Evolutionary conservation across 257 asterid genomes (phyloP), one percentile per base, ranked within the genome.

Genomic region (Coffea eugenioides): DNA sequence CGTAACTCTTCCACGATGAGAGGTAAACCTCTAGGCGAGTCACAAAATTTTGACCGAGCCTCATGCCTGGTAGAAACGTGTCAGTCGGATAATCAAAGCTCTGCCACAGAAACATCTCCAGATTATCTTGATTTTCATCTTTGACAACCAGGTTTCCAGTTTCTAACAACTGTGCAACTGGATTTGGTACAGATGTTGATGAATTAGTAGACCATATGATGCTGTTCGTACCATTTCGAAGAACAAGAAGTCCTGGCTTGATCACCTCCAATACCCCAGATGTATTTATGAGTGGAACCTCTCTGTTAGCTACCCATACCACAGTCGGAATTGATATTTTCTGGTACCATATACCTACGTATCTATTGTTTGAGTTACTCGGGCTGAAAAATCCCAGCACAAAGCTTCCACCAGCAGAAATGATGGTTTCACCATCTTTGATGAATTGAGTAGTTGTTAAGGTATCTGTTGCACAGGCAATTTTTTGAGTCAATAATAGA

Each of bases 31-130:
- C 87, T 2, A 34, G 69, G 0, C 87, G 82, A 0, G 89, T 87
- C 7, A 5, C 67, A 8, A 67, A 76, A 80, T 87, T 84, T 79
- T 74, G 27, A 3, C 96, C 96, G 8, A 87, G 79, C 73, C 84
- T 87, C 94, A 88, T 88, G 3, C 90, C 89, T 0, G 96, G 90
- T 21, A 91, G 59, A 56, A 82, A 34, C 0, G 90, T 88, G 36
- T 90, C 89, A 2, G 89, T 76, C 1, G 92, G 90, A 70, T 85
- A 76, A 39, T 90, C 83, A 74, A 89, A 89, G 27, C 96, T 91
- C 85, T 88, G 89, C 96, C 96, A 88, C 0, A 89, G 45, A 54
- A 65, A 82, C 61, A 82, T 77, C 12, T 82, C 87, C 0, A 80
- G 77, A 21, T 65, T 39, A 25, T 43, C 67, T 74, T 87, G 84